Percentiles rank a stretch among this genome's conserved stretches.
Evolutionary conservation across 1,139 yeast species (phyloP).

Genomic region (Kodamaea ohmeri): DNA sequence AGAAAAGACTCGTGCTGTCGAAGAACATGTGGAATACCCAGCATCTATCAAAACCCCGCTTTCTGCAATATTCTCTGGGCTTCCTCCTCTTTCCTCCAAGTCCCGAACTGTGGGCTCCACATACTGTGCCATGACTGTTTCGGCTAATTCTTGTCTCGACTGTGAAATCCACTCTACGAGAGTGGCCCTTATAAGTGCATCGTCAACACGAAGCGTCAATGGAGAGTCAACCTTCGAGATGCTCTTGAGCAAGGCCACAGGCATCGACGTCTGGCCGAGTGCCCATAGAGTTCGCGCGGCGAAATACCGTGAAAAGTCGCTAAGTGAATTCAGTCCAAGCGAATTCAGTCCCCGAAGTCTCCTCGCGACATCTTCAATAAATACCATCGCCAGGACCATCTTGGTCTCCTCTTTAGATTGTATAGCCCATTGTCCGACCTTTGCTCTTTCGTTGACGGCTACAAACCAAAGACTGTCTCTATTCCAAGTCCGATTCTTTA

Average conservation of each 20-base stretch:
- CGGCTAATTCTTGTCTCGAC: constrained; percentile 67
- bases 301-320: constrained; percentile 40
- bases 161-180: constrained; percentile 70
- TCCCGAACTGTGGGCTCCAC: constrained; percentile 44
- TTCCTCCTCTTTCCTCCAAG: background rate
- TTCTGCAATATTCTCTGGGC: no score
- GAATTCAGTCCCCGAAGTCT: background rate
- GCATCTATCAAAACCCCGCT: background rate
- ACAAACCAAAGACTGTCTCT: constrained; percentile 23
- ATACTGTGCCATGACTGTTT: constrained; percentile 53
- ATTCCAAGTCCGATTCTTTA: background rate
- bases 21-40: background rate
- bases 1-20: background rate
- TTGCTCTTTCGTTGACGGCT: constrained; percentile 37
- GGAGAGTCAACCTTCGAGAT: constrained; percentile 20
- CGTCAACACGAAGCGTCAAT: constrained; percentile 23
- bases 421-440: constrained; percentile 43
- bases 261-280: constrained; percentile 51
- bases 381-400: constrained; percentile 48
- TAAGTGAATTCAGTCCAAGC: no score
- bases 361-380: constrained; percentile 37
- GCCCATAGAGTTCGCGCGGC: constrained; percentile 60
- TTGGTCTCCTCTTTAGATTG: constrained; percentile 39
- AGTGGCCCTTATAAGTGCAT: constrained; percentile 41
- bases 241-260: constrained; percentile 49